Evolutionary conservation across 176 grass and related monocot genomes (phyloP), one percentile per base, ranked within the genome.

Genomic region (Rhynchospora tenuis): DNA sequence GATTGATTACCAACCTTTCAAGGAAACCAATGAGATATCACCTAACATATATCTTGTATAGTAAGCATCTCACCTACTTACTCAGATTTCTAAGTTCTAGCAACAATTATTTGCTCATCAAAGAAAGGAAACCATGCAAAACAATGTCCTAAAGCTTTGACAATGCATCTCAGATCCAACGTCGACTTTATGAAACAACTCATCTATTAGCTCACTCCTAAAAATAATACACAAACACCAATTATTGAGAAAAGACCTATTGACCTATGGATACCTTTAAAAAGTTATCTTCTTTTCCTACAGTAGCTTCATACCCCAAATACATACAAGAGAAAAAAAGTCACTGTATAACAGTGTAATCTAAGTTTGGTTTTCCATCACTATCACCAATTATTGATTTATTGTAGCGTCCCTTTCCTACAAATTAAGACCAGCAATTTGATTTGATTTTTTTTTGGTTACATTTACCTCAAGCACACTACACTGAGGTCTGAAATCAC

Each of bases 41-140:
- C 80, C 64, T 51, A 83, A 28, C 80, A 56, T 56, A 9, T 74
- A 74, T 74, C 71, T 68, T 68, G 64, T 38, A 68, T 20, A n/a
- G 20, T 71, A 71, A 77, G 73, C 50, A 56, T 31, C 50, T 77
- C 69, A 73, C 69, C 43, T 26, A 73, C 69, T 50, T 5, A 48
- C 69, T 50, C 44, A 48, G 9, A 48, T 73, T 71, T 50, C 0
- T 48, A 73, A n/a, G 46, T 61, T 11, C 69, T 24, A 13, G 3
- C 44, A 2, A 73, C 10, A 50, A 73, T 50, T 24, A 50, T 73
- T 73, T 73, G 4, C 44, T 50, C 26, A 47, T 4, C n/a, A 77
- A 31, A 77, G 26, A 77, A 55, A 77, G 23, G 47, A 12, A 55
- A 8, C 12, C 45, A 9, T 76, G 23, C 12, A 55, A 52, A 77